A percentile compares a stretch with the other conserved stretches of the same genome.
phyloP scores from a whole-genome alignment of 1,139 yeast species.

The Taphrina wiesneri region DNA sequence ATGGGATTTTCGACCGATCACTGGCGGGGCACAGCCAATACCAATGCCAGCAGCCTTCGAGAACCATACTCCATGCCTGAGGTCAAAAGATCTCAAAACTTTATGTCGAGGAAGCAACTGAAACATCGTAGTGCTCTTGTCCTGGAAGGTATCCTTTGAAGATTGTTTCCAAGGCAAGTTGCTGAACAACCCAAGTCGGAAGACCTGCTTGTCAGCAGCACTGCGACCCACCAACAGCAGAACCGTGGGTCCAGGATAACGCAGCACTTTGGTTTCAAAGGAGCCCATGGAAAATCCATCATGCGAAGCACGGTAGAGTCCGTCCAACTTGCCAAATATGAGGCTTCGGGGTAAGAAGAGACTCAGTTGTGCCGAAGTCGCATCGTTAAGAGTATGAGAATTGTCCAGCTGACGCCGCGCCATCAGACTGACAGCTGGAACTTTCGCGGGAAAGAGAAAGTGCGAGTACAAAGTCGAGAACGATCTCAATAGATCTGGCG shows the following conservation, averaged over 20 bases:
- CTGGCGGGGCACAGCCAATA: slow-evolving; percentile 13
- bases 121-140: slow-evolving; percentile 13
- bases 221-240: slow-evolving; percentile 2
- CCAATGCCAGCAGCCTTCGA: slow-evolving; percentile 16
- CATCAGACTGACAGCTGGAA: not conserved
- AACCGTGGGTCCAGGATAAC: slow-evolving; percentile 20
- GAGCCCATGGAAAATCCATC: slow-evolving; percentile 21
- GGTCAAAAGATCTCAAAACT: not conserved
- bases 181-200: slow-evolving; percentile 7
- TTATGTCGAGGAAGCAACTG: slow-evolving; percentile 1
- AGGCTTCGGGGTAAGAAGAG: slow-evolving; percentile 5
- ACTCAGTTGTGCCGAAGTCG: slow-evolving; percentile 4
- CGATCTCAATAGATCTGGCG: not conserved
- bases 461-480: not conserved
- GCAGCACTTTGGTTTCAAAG: slow-evolving; percentile 18
- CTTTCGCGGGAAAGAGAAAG: slow-evolving; percentile 1
- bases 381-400: not conserved
- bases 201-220: not conserved
- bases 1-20: not conserved
- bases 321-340: slow-evolving; percentile 6
- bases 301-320: slow-evolving; percentile 3
- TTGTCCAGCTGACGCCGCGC: not conserved
- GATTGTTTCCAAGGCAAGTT: slow-evolving; percentile 9
- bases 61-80: slow-evolving; percentile 11
- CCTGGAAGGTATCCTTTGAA: slow-evolving; percentile 12